Conservation (phyloP, 2,329 filamentous ascomycete species). For the Stachybotrys chartarum region DNA sequence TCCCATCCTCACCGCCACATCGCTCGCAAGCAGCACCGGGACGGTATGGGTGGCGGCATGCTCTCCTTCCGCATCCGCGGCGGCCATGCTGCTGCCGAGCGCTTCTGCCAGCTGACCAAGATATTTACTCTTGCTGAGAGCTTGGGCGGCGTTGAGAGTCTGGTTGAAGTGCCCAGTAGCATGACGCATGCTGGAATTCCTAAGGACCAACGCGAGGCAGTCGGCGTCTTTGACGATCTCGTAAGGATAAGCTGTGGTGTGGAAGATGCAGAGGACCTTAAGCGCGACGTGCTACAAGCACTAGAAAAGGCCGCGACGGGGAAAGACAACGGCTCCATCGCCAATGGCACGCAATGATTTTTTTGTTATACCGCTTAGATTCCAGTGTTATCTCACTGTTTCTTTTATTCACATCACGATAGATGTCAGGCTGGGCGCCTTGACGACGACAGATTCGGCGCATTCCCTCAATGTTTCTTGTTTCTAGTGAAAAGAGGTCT, state of each 20-base stretch:
- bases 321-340: slow-evolving; percentile 17
- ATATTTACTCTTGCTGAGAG: slow-evolving; percentile 93
- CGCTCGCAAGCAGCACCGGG: slow-evolving; percentile 83
- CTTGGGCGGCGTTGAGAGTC: slow-evolving; percentile 83
- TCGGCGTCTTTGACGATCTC: slow-evolving; percentile 91
- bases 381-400: not conserved
- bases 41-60: slow-evolving; percentile 95
- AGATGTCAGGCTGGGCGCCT: too few relatives aligned
- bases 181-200: slow-evolving; percentile 99
- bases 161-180: slow-evolving; percentile 85
- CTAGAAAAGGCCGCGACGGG: slow-evolving; percentile 62
- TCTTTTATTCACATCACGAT: too few relatives aligned
- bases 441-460: too few relatives aligned
- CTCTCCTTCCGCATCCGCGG: slow-evolving; percentile 90
- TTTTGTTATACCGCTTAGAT: not conserved
- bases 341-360: slow-evolving; percentile 2
- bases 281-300: slow-evolving; percentile 74
- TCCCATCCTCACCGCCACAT: slow-evolving; percentile 84
- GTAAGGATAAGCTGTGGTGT: slow-evolving; percentile 91
- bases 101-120: slow-evolving; percentile 83
- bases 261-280: slow-evolving; percentile 82
- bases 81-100: slow-evolving; percentile 76
- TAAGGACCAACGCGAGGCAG: slow-evolving; percentile 78
- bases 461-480: too few relatives aligned
- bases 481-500: too few relatives aligned